Conservation (phyloP, 192 early-diverging fungal species). For the Chytriomyces sp. region DNA sequence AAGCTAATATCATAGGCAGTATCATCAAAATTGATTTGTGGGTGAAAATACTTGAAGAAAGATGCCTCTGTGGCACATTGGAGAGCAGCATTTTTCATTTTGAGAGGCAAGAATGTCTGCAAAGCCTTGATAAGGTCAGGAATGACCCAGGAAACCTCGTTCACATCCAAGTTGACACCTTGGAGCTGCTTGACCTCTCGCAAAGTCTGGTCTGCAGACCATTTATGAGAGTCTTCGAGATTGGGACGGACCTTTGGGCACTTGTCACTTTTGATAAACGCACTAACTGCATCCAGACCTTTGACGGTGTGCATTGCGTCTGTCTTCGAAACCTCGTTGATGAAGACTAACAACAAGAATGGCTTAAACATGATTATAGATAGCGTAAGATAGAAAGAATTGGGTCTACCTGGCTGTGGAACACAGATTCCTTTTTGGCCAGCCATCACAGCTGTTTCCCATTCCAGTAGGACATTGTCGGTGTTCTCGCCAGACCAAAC, state of each 20-base stretch:
- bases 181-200: constrained; percentile 2
- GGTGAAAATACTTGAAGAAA: constrained; percentile 16
- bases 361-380: too few relatives aligned
- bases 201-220: constrained; percentile 12
- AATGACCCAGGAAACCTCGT: constrained; percentile 18
- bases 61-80: constrained; percentile 13
- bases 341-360: too few relatives aligned
- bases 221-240: not conserved
- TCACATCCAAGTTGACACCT: constrained; percentile 9
- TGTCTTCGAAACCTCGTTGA: too few relatives aligned
- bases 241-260: constrained; percentile 12
- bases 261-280: not conserved
- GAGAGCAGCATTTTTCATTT: not conserved
- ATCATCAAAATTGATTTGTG: not conserved
- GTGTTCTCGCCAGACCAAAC: not conserved
- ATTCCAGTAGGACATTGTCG: constrained; percentile 37
- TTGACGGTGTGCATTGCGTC: not conserved
- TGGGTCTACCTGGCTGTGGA: constrained; percentile 18
- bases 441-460: constrained; percentile 32
- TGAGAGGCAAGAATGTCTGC: not conserved
- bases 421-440: constrained; percentile 21
- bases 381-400: too few relatives aligned
- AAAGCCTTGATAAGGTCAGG: constrained; percentile 26
- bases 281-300: not conserved
- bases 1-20: not conserved